phyloP scores from a whole-genome alignment of 2,329 filamentous ascomycete genomes.

The Colletotrichum sp. region DNA sequence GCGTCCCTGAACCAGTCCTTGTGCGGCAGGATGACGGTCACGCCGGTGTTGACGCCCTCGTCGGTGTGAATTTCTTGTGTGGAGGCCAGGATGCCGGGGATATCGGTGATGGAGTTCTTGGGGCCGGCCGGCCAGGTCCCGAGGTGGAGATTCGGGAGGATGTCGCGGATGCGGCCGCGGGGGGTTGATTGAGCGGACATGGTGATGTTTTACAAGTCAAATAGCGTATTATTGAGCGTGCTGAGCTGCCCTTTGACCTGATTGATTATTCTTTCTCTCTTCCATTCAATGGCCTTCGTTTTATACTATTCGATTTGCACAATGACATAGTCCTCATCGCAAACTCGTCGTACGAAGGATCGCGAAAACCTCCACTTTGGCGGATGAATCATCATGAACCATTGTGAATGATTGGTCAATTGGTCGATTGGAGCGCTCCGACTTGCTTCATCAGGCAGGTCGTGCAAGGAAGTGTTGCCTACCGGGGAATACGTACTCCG shows the following conservation, averaged over 20 bases:
- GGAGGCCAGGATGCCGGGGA: conserved; percentile 51
- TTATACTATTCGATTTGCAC: background rate
- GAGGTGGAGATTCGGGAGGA: conserved; percentile 48
- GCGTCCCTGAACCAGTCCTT: conserved; percentile 47
- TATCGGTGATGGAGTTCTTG: conserved; percentile 57
- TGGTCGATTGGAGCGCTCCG: background rate
- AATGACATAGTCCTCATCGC: background rate
- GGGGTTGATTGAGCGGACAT: conserved; percentile 4
- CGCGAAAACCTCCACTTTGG: background rate
- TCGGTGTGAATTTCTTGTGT: conserved; percentile 47
- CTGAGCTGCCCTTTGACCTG: background rate
- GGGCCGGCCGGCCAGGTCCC: conserved; percentile 48
- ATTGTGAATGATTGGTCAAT: background rate
- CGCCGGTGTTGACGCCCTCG: conserved; percentile 49
- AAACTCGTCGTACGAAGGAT: background rate
- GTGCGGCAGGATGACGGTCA: conserved; percentile 55
- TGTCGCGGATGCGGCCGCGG: conserved; percentile 43
- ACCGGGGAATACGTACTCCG: background rate
- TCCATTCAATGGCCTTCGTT: background rate
- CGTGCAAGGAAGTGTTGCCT: background rate
- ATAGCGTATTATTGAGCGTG: background rate
- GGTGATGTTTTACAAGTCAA: background rate
- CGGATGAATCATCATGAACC: background rate
- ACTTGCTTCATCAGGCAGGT: conserved; percentile 8
- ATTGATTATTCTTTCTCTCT: background rate